A percentile compares a stretch with the other conserved stretches of the same genome.
phyloP scores from a whole-genome alignment of 176 grass and related monocot genomes.

The Alloteropsis semialata region DNA sequence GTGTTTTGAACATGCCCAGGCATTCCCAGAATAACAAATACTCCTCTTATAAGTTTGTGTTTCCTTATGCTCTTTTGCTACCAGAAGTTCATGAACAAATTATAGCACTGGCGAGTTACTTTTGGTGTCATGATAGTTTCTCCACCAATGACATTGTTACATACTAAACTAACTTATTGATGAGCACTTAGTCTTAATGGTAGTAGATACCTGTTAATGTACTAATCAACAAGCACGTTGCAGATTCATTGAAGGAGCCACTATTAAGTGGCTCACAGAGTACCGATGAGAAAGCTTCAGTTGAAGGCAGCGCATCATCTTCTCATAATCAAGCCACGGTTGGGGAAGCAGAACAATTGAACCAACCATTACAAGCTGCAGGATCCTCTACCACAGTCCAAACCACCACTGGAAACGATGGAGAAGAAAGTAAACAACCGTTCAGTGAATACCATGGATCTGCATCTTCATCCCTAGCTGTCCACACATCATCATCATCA shows the following conservation, averaged over 20 bases:
- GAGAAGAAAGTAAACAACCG: no score
- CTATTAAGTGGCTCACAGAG: not conserved
- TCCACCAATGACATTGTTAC: not conserved
- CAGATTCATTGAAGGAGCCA: no score
- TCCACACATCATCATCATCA: no score
- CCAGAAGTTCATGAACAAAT: not conserved
- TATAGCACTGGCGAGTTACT: not conserved
- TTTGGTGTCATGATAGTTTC: not conserved
- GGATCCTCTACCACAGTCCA: no score
- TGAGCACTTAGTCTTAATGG: not conserved
- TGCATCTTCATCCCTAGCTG: no score
- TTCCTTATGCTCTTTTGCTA: not conserved
- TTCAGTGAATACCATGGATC: no score
- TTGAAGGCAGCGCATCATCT: not conserved
- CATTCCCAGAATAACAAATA: no score
- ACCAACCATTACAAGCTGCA: no score
- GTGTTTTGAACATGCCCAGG: not conserved
- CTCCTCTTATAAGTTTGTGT: no score
- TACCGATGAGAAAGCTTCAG: not conserved
- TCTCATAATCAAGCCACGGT: not conserved
- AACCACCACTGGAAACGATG: no score
- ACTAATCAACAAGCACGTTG: conserved; percentile 24
- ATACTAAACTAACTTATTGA: not conserved
- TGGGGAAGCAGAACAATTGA: conserved; percentile 5
- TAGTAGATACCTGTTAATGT: not conserved